Percentiles rank a stretch among this genome's conserved stretches.
Conservation (phyloP, 164 flowering plant species). For the Stephania japonica region DNA sequence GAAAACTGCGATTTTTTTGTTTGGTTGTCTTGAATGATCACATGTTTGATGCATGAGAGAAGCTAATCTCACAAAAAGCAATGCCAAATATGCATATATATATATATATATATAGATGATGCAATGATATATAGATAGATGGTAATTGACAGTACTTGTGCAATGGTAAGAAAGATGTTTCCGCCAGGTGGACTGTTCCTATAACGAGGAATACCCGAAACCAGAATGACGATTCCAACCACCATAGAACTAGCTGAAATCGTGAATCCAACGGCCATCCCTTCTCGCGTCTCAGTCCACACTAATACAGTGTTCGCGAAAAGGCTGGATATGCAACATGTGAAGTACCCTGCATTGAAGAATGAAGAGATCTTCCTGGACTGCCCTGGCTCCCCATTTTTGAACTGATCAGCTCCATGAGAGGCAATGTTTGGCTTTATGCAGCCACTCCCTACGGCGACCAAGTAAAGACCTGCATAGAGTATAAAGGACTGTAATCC, state of each 20-base stretch:
- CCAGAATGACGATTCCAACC: conserved; percentile 53
- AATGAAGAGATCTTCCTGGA: conserved; percentile 64
- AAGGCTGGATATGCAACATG: conserved; percentile 76
- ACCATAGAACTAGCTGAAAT: conserved; percentile 79
- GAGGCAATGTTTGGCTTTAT: conserved; percentile 89
- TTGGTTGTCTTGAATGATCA: background rate
- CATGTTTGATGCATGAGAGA: too few species aligned
- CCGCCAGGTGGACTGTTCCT: conserved; percentile 74
- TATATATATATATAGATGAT: too few species aligned
- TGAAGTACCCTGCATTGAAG: conserved; percentile 84
- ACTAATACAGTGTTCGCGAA: conserved; percentile 74
- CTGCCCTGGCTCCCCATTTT: conserved; percentile 33
- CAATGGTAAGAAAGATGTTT: conserved; percentile 72
- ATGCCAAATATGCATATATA: too few species aligned
- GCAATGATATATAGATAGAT: background rate
- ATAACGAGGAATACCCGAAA: conserved; percentile 55
- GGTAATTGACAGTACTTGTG: conserved; percentile 41
- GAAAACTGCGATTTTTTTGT: too few species aligned
- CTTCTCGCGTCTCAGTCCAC: conserved; percentile 77
- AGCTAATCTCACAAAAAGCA: too few species aligned
- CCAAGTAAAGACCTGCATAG: conserved; percentile 47
- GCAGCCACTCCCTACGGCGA: conserved; percentile 91
- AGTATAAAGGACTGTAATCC: conserved; percentile 45
- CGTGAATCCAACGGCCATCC: conserved; percentile 88
- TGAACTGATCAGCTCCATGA: conserved; percentile 86